Percentiles rank a stretch among this genome's conserved stretches.
Conservation (phyloP, 148 eudicot species). For the Rhododendron griersonianum region DNA sequence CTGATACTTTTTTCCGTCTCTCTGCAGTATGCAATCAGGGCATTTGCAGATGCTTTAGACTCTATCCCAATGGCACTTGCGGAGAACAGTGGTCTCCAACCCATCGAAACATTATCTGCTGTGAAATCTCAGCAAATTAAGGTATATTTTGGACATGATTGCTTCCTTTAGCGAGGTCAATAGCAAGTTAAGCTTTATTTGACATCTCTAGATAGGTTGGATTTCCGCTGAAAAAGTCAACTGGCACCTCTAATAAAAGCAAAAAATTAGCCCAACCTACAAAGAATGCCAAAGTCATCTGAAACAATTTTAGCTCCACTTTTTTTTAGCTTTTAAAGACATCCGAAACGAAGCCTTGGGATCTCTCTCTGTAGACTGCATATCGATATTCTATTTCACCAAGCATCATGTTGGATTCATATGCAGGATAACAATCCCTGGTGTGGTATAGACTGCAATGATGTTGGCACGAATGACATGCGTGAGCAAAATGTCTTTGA, state of each 20-base stretch:
- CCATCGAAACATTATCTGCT: slow-evolving; percentile 91
- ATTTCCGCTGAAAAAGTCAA: not conserved
- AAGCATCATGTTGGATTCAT: not conserved
- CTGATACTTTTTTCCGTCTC: not conserved
- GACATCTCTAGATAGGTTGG: not conserved
- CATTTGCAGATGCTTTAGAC: slow-evolving; percentile 95
- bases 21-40: slow-evolving; percentile 91
- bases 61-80: slow-evolving; percentile 96
- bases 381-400: not conserved
- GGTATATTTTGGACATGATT: slow-evolving; percentile 34
- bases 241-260: not conserved
- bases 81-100: slow-evolving; percentile 94
- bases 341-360: not conserved
- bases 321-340: not conserved
- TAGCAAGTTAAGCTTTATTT: not conserved
- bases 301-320: not conserved
- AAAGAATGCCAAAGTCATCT: not conserved
- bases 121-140: slow-evolving; percentile 90
- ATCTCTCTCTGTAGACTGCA: not conserved
- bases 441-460: slow-evolving; percentile 94
- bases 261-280: not conserved
- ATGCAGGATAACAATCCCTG: slow-evolving; percentile 63
- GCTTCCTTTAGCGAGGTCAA: not conserved
- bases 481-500: slow-evolving; percentile 90
- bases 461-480: slow-evolving; percentile 87